Evolutionary conservation across 2,329 filamentous ascomycete genomes (phyloP).

Genomic region (Boeremia lycopersici): DNA sequence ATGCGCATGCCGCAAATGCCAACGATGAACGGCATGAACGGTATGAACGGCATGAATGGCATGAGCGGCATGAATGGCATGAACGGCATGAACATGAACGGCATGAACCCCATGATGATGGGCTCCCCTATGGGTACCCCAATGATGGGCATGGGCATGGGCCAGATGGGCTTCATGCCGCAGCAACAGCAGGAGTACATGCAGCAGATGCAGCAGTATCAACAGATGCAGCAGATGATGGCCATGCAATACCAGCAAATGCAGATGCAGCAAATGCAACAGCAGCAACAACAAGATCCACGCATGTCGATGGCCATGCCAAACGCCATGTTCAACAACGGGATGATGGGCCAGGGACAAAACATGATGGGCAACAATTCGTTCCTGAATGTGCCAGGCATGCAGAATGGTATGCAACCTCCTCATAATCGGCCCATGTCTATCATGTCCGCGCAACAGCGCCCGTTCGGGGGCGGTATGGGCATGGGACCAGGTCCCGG

Average conservation of each 20-base stretch:
- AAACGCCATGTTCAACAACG: constrained; percentile 27
- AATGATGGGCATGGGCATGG: constrained; percentile 43
- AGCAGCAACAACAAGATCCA: constrained; percentile 36
- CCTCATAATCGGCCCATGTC: constrained; percentile 55
- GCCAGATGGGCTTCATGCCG: constrained; percentile 48
- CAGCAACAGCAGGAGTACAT: constrained; percentile 73
- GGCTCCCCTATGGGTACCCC: constrained; percentile 29
- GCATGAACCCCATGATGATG: constrained; percentile 36
- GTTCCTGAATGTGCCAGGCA: constrained; percentile 35
- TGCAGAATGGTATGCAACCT: constrained; percentile 28
- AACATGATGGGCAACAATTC: constrained; percentile 23
- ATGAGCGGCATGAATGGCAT: constrained; percentile 36
- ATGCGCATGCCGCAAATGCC: constrained; percentile 32
- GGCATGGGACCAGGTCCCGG: constrained; percentile 48
- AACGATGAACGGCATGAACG: constrained; percentile 26
- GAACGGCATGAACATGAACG: constrained; percentile 26
- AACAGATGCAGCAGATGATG: constrained; percentile 44
- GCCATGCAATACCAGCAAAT: constrained; percentile 38
- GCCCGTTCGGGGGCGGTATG: constrained; percentile 34
- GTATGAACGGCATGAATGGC: constrained; percentile 24
- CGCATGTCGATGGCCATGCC: constrained; percentile 31
- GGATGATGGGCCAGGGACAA: constrained; percentile 25
- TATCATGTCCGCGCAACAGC: constrained; percentile 55
- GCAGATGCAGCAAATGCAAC: constrained; percentile 52
- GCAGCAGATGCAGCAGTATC: constrained; percentile 95